phyloP scores from a whole-genome alignment of 306 rosid genomes.

The Vigna mungo region DNA sequence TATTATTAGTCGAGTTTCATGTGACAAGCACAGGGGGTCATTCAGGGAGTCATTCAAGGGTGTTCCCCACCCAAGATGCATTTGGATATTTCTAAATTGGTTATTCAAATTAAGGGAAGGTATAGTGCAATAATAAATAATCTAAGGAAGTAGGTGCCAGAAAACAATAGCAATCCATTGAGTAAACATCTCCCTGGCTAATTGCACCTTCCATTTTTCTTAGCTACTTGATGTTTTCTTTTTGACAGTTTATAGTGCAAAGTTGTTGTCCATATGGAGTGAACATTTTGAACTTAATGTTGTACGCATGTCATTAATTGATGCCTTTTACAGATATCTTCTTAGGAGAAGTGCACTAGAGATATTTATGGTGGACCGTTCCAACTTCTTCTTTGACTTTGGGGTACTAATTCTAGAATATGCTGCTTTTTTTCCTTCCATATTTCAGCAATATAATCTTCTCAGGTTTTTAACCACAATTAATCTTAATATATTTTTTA shows the following conservation, averaged over 20 bases:
- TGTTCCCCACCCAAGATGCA: background rate
- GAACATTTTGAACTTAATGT: constrained; percentile 1
- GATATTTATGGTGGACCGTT: constrained; percentile 91
- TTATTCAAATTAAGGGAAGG: background rate
- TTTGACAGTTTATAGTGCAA: constrained; percentile 4
- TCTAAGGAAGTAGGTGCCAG: background rate
- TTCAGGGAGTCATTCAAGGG: too few relatives aligned
- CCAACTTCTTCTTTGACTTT: constrained; percentile 95
- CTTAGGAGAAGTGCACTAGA: constrained; percentile 97
- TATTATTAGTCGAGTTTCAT: too few relatives aligned
- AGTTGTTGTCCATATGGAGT: background rate
- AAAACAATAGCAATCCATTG: background rate
- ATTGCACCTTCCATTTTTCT: background rate
- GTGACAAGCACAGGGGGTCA: too few relatives aligned
- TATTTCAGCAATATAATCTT: constrained; percentile 13
- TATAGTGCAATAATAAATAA: too few relatives aligned
- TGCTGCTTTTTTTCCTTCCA: constrained; percentile 24
- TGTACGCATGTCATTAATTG: constrained; percentile 25
- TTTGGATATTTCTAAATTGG: constrained; percentile 8
- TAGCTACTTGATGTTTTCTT: constrained; percentile 23
- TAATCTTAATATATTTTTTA: constrained; percentile 15
- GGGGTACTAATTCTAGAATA: constrained; percentile 66
- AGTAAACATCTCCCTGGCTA: background rate
- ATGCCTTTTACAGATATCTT: constrained; percentile 71
- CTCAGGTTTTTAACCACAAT: constrained; percentile 17